Conservation (phyloP, 2,329 filamentous ascomycete species). For the Aspergillus ochraceoroseus region DNA sequence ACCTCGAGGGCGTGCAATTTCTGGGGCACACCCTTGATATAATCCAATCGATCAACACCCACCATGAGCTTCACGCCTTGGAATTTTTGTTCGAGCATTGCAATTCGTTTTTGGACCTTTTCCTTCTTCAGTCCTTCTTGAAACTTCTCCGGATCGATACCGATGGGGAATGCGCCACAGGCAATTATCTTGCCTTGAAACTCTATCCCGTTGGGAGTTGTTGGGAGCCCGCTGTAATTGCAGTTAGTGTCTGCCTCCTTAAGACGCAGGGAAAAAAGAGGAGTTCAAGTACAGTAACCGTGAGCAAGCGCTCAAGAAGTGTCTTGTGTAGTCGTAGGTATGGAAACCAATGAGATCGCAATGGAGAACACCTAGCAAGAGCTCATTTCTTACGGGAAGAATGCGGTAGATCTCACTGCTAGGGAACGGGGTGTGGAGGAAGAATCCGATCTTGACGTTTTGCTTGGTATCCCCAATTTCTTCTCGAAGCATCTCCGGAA, state of each 20-base stretch:
- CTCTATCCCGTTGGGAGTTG: slow-evolving; percentile 88
- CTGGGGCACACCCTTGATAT: slow-evolving; percentile 98
- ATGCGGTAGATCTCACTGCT: slow-evolving; percentile 97
- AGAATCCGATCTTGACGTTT: slow-evolving; percentile 97
- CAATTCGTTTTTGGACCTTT: slow-evolving; percentile 82
- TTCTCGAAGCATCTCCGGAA: slow-evolving; percentile 90
- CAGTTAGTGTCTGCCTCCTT: slow-evolving; percentile 14
- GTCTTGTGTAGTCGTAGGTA: slow-evolving; percentile 97
- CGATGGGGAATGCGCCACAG: slow-evolving; percentile 93
- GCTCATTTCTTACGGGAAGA: slow-evolving; percentile 81
- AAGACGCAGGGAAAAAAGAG: not conserved
- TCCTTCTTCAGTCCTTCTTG: slow-evolving; percentile 79
- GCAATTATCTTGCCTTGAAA: slow-evolving; percentile 84
- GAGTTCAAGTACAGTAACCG: slow-evolving; percentile 66
- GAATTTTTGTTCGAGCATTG: slow-evolving; percentile 80
- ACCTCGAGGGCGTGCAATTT: slow-evolving; percentile 95
- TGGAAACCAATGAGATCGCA: slow-evolving; percentile 97
- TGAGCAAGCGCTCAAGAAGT: slow-evolving; percentile 96
- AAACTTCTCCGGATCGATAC: slow-evolving; percentile 96
- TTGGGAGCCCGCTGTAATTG: slow-evolving; percentile 47
- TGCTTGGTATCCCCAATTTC: slow-evolving; percentile 75
- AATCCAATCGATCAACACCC: slow-evolving; percentile 92
- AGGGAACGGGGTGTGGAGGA: slow-evolving; percentile 94
- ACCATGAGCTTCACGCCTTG: slow-evolving; percentile 95
- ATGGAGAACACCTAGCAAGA: slow-evolving; percentile 80